phyloP scores from a whole-genome alignment of 495 filamentous ascomycete genomes.

The Xeromyces bisporus region DNA sequence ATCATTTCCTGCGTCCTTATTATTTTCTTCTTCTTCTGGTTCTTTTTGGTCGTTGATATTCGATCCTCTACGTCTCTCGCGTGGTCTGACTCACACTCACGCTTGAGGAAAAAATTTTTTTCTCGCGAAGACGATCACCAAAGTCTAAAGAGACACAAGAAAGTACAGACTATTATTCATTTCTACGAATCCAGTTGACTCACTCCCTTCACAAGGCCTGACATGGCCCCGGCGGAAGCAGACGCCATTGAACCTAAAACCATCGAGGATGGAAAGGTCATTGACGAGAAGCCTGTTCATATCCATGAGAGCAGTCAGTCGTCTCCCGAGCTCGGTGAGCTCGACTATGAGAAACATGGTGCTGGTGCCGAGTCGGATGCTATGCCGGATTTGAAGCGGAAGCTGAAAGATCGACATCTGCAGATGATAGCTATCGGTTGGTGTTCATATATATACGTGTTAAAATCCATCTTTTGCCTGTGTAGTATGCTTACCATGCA shows the following conservation, averaged over 20 bases:
- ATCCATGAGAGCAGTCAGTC: conserved; percentile 7
- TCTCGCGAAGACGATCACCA: no score
- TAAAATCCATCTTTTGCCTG: no score
- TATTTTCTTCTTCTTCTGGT: conserved; percentile 7
- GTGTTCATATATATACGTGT: no score
- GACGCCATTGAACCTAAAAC: conserved; percentile 5
- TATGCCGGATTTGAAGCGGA: conserved; percentile 34
- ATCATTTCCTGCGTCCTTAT: conserved; percentile 5
- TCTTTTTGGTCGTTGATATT: no score
- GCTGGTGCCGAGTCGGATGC: conserved; percentile 23
- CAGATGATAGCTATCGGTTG: conserved; percentile 62
- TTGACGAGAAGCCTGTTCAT: conserved; percentile 14
- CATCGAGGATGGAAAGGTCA: conserved; percentile 18
- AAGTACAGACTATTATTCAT: no score
- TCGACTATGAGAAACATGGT: conserved; percentile 29
- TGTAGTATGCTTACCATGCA: no score
- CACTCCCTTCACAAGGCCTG: no score
- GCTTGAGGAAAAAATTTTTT: no score
- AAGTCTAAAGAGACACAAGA: no score
- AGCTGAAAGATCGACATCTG: conserved; percentile 51
- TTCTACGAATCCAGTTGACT: no score
- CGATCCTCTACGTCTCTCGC: no score
- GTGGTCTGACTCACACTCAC: no score
- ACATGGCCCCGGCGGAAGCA: conserved; percentile 14
- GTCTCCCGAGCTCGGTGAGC: conserved; percentile 11